Evolutionary conservation across 495 filamentous ascomycete species (phyloP).

Genomic region (Collariella sp.): DNA sequence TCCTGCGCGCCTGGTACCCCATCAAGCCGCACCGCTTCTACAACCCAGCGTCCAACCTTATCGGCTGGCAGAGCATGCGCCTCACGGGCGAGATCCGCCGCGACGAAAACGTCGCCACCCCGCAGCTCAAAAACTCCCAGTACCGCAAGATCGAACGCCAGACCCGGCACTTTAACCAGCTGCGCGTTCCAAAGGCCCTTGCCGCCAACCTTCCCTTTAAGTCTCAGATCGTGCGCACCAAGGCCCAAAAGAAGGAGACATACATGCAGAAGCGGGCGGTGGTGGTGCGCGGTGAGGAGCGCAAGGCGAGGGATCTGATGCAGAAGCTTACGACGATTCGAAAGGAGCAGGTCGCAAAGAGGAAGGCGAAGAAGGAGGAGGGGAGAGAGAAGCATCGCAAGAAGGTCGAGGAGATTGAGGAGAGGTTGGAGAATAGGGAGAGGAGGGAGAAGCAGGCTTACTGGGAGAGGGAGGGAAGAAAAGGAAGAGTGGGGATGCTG

Average conservation of each 20-base stretch:
- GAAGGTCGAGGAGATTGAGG: conserved; percentile 68
- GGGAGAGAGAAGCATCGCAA: conserved; percentile 66
- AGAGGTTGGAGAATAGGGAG: conserved; percentile 75
- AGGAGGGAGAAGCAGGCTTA: conserved; percentile 87
- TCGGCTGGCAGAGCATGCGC: conserved; percentile 84
- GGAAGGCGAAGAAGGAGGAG: conserved; percentile 75
- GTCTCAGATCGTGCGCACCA: conserved; percentile 78
- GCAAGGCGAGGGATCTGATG: conserved; percentile 79
- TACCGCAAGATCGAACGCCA: conserved; percentile 77
- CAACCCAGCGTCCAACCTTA: conserved; percentile 88
- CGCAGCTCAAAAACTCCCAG: conserved; percentile 64
- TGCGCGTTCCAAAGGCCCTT: conserved; percentile 76
- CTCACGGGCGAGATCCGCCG: conserved; percentile 88
- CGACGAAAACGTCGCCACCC: conserved; percentile 65
- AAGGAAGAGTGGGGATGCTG: conserved; percentile 56
- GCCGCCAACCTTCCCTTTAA: conserved; percentile 85
- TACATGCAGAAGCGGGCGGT: conserved; percentile 94
- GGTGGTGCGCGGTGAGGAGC: conserved; percentile 70
- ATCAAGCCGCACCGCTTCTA: conserved; percentile 92
- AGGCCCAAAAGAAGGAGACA: conserved; percentile 68
- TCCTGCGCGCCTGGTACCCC: conserved; percentile 92
- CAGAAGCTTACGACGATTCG: conserved; percentile 85
- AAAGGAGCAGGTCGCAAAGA: conserved; percentile 81
- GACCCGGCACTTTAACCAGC: conserved; percentile 84
- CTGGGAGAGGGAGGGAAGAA: conserved; percentile 95